Conservation (phyloP, 108 stramenopile species). For the Cylindrotheca closterium region DNA sequence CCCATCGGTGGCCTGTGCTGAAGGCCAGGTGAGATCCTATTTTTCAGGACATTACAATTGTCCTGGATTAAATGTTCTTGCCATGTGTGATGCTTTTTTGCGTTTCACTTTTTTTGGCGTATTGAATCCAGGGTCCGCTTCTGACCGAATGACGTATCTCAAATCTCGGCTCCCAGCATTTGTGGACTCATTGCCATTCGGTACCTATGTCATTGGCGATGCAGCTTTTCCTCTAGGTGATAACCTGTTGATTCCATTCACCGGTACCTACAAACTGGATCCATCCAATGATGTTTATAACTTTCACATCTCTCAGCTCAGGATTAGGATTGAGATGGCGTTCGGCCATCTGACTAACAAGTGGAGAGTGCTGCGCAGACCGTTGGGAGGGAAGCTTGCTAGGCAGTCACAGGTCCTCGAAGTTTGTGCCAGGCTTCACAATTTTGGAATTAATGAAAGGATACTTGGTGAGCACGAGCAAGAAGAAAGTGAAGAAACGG, state of each 20-base stretch:
- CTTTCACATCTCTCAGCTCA: slow-evolving; percentile 16
- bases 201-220: not conserved
- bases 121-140: slow-evolving; percentile 12
- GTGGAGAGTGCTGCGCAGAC: slow-evolving; percentile 16
- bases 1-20: slow-evolving; percentile 5
- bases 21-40: slow-evolving; percentile 14
- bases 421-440: slow-evolving; percentile 13
- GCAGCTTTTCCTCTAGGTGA: not conserved
- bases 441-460: slow-evolving; percentile 25
- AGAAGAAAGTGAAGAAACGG: too few species aligned
- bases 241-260: not conserved
- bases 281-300: not conserved
- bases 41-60: slow-evolving; percentile 37
- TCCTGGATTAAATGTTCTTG: slow-evolving; percentile 36
- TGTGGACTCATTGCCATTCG: not conserved
- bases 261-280: not conserved
- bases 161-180: not conserved
- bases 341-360: slow-evolving; percentile 14
- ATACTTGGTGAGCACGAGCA: too few species aligned
- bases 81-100: slow-evolving; percentile 8
- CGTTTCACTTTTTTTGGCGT: slow-evolving; percentile 26
- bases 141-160: not conserved
- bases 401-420: not conserved
- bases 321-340: slow-evolving; percentile 35
- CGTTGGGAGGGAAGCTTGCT: slow-evolving; percentile 1